Evolutionary conservation across 306 rosid species (phyloP), one percentile per base, ranked within the genome.

Genomic region (Pyrus betulifolia): DNA sequence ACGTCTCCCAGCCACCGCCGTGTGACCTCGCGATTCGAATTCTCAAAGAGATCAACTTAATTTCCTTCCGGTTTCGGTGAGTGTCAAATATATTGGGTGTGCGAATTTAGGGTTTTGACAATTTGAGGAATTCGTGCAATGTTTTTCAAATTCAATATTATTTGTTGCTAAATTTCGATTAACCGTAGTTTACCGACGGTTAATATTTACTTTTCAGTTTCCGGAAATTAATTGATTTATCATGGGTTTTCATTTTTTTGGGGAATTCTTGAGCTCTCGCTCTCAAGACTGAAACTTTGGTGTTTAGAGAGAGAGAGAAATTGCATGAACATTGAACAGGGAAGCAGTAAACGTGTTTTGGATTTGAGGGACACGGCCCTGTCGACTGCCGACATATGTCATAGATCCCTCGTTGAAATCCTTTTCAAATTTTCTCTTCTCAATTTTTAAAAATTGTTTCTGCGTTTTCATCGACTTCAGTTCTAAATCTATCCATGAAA

Each of bases 301-400:
- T 0, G n/a, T 62, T 6, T 42, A 13, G 45, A 21, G 65, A 44
- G 65, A 44, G 75, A 44, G 75, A 52, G 81, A 78, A 85, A 83
- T 82, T 78, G 46, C 74, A 51, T 69, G 85, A 81, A 68, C 80
- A 85, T 69, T 74, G 84, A 81, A 65, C 80, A 83, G 71, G 68
- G 84, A 81, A 79, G 78, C 83, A 78, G 81, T 87, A 70, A 71
- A 67, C 88, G 74, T 87, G 94, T 87, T 86, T 77, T 77, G 70
- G 58, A 76, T 42, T 66, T n/a, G 72, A 79, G 86, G 80, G 93
- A 84, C 91, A 89, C 67, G 71, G 66, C 79, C 67, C 89, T 80
- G 90, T 75, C 70, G 46, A 42, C 49, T 76, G 5, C 80, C 71
- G 86, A 82, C 85, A 78, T 54, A 71, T 80, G 75, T 82, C 79